A percentile compares a stretch with the other conserved stretches of the same genome.
Conservation (phyloP, 139 green algal species). For the Picochlorum sp. region DNA sequence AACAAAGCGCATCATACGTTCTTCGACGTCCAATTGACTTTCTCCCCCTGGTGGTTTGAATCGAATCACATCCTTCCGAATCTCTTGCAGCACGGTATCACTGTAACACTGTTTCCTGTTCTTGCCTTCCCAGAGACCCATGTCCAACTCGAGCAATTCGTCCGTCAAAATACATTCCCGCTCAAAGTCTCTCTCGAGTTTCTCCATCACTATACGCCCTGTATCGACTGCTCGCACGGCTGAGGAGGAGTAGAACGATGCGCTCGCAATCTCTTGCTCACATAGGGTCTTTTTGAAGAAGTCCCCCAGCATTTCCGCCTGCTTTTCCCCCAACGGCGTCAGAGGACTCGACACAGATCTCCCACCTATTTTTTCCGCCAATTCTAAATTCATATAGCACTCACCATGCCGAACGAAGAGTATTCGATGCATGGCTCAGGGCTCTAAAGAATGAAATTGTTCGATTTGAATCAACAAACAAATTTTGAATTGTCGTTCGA, state of each 20-base stretch:
- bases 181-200: neutral
- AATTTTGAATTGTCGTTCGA: neutral
- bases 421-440: neutral
- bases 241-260: conserved; percentile 14
- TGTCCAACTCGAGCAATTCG: conserved; percentile 19
- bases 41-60: conserved; percentile 22
- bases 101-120: conserved; percentile 6
- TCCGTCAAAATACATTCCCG: neutral
- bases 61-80: neutral
- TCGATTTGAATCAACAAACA: neutral
- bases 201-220: neutral
- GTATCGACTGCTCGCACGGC: conserved; percentile 23
- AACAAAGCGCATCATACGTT: conserved; percentile 19
- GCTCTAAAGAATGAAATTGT: too few species aligned
- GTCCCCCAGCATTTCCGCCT: conserved; percentile 4
- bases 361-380: conserved; percentile 13
- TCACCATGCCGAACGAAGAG: conserved; percentile 15
- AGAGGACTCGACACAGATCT: conserved; percentile 13
- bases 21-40: conserved; percentile 20
- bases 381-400: conserved; percentile 18
- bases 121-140: conserved; percentile 15
- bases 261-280: neutral
- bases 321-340: conserved; percentile 7
- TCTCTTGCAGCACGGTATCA: neutral
- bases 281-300: neutral